phyloP scores from a whole-genome alignment of 1,139 yeast species.

The Magnusiomyces paraingens region DNA sequence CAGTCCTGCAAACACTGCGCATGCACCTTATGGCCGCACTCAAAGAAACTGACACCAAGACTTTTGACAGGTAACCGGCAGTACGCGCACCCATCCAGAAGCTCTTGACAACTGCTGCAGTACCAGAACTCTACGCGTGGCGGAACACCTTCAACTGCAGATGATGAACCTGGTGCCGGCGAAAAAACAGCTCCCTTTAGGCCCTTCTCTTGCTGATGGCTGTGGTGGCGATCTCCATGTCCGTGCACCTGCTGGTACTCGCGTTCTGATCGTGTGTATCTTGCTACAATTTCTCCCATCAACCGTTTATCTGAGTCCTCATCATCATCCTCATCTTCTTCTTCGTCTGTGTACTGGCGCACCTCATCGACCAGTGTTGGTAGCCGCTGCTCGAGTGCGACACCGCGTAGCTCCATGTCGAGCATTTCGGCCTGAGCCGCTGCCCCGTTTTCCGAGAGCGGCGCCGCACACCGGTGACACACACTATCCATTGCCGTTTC shows the following conservation, averaged over 20 bases:
- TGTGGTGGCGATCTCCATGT: neutral
- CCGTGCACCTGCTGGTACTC: neutral
- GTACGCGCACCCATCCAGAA: slow-evolving; percentile 65
- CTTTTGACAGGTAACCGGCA: slow-evolving; percentile 79
- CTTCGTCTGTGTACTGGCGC: neutral
- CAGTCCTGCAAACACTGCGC: slow-evolving; percentile 71
- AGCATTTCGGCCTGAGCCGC: slow-evolving; percentile 6
- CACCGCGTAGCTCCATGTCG: neutral
- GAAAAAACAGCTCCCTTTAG: no score
- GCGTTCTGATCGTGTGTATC: no score
- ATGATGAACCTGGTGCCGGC: no score
- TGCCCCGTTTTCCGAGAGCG: slow-evolving; percentile 58
- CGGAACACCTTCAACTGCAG: slow-evolving; percentile 21
- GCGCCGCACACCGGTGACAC: slow-evolving; percentile 61
- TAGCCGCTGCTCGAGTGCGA: neutral
- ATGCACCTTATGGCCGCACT: slow-evolving; percentile 89
- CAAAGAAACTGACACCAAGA: slow-evolving; percentile 55
- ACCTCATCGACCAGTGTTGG: neutral
- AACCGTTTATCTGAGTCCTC: no score
- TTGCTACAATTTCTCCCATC: no score
- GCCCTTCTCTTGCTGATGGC: no score
- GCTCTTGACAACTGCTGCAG: slow-evolving; percentile 62
- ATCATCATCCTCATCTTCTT: slow-evolving; percentile 25
- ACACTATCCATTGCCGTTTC: slow-evolving; percentile 56
- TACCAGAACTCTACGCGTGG: slow-evolving; percentile 66